Evolutionary conservation across 305 asterid genomes (phyloP), one percentile per base, ranked within the genome.

Genomic region (Solanum hybrid): DNA sequence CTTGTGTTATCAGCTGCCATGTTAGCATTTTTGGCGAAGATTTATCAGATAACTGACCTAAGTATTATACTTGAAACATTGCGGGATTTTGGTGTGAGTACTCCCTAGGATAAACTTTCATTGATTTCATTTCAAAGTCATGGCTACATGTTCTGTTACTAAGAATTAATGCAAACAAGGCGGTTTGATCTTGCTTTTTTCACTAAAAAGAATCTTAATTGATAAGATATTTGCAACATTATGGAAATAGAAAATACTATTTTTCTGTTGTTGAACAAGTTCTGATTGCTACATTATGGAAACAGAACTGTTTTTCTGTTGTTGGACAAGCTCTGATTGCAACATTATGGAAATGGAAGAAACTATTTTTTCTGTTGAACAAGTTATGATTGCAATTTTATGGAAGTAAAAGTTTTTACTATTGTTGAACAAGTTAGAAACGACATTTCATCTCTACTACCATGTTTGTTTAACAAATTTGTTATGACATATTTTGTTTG

Each of bases 11-110:
- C 99, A 42, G 90, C 96, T 89, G 95, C 98, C 10, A 94, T 96
- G 96, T 29, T 94, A 91, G 93, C 94, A 94, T 96, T 95, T 93
- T 93, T 95, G 12, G 98, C 96, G 38, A 96, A 94, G 94, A 94
- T 95, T 51, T 94, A 92, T 92, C 96, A 94, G 88, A 90, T 94
- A 31, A 73, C 92, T 15, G 98, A 95, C 80, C 90, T 95, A 73
- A 92, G 89, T 85, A 91, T 91, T 89, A 90, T 97, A 90, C 92
- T 91, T 24, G 96, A 91, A 90, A 89, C 95, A 90, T 90, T 94
- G 88, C 86, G 93, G 56, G 93, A 89, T 71, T 93, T 91, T 66
- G 95, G 92, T 93, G 99, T 96, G 94, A 95, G 99, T 94, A 86
- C 78, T 85, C 77, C 69, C 35, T 85, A 32, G 38, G 88, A 32